Evolutionary conservation across 768 basidiomycete genomes (phyloP).

Genomic region (Boletus huronensis): DNA sequence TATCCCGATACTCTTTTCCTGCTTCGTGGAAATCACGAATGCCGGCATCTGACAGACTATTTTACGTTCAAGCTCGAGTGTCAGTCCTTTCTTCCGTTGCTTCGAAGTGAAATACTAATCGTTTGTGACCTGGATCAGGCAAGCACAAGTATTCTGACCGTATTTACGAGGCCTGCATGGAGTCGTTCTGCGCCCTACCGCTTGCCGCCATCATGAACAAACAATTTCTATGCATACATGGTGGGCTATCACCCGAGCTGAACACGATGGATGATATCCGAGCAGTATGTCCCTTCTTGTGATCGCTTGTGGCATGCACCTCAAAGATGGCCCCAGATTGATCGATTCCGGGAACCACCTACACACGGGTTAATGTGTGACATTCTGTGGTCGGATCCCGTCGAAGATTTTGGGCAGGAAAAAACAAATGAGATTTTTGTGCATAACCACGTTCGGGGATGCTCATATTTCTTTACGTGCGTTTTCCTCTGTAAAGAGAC

Average conservation of each 20-base stretch:
- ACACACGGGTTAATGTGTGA: slow-evolving; percentile 98
- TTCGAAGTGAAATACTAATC: slow-evolving; percentile 3
- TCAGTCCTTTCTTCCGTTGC: slow-evolving; percentile 38
- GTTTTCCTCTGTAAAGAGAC: slow-evolving; percentile 14
- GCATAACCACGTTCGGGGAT: slow-evolving; percentile 96
- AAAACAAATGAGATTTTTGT: slow-evolving; percentile 87
- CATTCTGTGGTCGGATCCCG: slow-evolving; percentile 96
- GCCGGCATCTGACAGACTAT: slow-evolving; percentile 96
- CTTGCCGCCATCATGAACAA: slow-evolving; percentile 99
- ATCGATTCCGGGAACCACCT: slow-evolving; percentile 97
- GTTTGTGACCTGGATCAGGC: slow-evolving; percentile 45
- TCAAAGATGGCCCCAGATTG: slow-evolving; percentile 54
- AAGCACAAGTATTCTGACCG: slow-evolving; percentile 98
- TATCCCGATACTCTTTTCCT: slow-evolving; percentile 97
- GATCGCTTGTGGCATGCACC: background rate
- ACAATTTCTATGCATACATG: slow-evolving; percentile 98
- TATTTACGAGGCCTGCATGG: slow-evolving; percentile 97
- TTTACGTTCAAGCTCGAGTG: slow-evolving; percentile 99
- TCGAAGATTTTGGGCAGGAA: slow-evolving; percentile 96
- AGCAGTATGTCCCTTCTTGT: slow-evolving; percentile 46
- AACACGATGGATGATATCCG: slow-evolving; percentile 95
- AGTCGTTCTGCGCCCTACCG: slow-evolving; percentile 92
- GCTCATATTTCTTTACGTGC: slow-evolving; percentile 92
- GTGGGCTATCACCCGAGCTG: slow-evolving; percentile 92
- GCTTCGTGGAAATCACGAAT: slow-evolving; percentile 97